These are phyloP conservation scores for Aechmea fasciata DNA, from an alignment of 176 grass and related monocot species.

Conservation along the genomic window DNA sequence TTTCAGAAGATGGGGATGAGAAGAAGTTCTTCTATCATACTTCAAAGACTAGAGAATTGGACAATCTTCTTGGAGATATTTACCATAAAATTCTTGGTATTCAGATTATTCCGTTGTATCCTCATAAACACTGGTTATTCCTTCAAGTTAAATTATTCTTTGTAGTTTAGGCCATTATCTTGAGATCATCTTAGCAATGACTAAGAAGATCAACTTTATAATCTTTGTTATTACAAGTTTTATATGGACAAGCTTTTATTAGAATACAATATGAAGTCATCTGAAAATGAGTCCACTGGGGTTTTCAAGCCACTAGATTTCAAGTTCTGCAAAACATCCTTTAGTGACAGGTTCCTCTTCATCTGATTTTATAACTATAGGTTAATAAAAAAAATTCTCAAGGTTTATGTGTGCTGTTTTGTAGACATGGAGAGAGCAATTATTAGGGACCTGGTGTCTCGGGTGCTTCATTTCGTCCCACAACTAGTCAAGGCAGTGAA, in stretches of 20 bases:
- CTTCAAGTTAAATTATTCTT: background rate
- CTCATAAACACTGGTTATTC: conserved; percentile 4
- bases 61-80: conserved; percentile 96
- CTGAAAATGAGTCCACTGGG: too few species aligned
- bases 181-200: background rate
- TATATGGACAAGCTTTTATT: background rate
- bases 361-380: too few species aligned
- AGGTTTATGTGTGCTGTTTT: background rate
- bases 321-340: too few species aligned
- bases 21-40: conserved; percentile 93
- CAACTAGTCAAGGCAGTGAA: conserved; percentile 75
- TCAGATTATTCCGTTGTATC: background rate
- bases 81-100: conserved; percentile 99
- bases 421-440: conserved; percentile 99
- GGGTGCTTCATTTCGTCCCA: conserved; percentile 64
- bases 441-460: conserved; percentile 77
- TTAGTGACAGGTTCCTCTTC: too few species aligned
- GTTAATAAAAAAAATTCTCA: background rate
- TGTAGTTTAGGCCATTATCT: too few species aligned
- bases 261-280: background rate
- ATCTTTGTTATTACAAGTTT: background rate
- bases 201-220: background rate
- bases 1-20: conserved; percentile 79
- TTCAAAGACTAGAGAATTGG: conserved; percentile 89
- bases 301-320: too few species aligned